phyloP scores from a whole-genome alignment of 163 green algal genomes.

The Scenedesmus sp. region DNA sequence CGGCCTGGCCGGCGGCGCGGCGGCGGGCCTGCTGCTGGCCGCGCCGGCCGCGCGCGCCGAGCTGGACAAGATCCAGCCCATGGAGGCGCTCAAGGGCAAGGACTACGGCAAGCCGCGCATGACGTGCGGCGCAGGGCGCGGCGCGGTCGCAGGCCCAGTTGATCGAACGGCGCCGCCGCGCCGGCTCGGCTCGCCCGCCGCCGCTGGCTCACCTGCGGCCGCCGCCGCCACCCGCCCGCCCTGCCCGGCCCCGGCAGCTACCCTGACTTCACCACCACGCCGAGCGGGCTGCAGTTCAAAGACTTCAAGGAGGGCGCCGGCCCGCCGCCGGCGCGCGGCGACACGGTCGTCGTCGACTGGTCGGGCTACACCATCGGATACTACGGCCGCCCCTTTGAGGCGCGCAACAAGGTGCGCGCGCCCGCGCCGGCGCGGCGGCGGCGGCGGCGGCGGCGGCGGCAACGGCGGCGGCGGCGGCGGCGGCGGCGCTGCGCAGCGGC shows the following conservation, averaged over 20 bases:
- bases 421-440: no score
- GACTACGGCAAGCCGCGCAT: constrained; percentile 88
- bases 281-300: constrained; percentile 79
- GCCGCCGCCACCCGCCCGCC: no score
- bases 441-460: no score
- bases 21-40: constrained; percentile 5
- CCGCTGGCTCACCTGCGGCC: no score
- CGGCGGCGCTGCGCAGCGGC: no score
- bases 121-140: constrained; percentile 52
- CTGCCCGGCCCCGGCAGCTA: no score
- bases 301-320: constrained; percentile 67
- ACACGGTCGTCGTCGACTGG: constrained; percentile 85
- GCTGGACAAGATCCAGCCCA: constrained; percentile 49
- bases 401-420: constrained; percentile 88
- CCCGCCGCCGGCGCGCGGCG: constrained; percentile 21
- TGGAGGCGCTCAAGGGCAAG: constrained; percentile 69
- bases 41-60: neutral
- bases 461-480: no score
- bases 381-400: constrained; percentile 87
- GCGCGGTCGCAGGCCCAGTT: no score
- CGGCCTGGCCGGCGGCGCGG: neutral
- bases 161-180: no score
- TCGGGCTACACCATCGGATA: constrained; percentile 80
- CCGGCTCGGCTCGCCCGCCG: no score
- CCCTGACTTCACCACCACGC: constrained; percentile 67